Evolutionary conservation across 2,329 filamentous ascomycete genomes (phyloP).

Genomic region (Cylindrodendrum hubeiense): DNA sequence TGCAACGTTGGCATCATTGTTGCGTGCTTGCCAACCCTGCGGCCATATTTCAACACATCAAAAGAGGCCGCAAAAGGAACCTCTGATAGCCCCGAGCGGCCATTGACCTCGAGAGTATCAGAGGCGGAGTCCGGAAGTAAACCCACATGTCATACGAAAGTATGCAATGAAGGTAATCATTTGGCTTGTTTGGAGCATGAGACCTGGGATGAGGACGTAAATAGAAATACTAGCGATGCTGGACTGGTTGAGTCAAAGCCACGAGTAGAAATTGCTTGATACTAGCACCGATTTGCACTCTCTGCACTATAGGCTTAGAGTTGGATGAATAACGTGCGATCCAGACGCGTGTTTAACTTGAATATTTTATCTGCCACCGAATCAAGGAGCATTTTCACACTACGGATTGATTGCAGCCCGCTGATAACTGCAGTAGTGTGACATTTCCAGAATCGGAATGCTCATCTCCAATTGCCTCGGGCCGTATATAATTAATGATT

Average conservation of each 20-base stretch:
- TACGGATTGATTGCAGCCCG: no score
- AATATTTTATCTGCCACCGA: no score
- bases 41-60: neutral
- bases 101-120: neutral
- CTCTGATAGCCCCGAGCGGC: neutral
- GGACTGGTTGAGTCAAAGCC: neutral
- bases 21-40: conserved; percentile 1
- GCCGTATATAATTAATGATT: no score
- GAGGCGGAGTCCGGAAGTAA: neutral
- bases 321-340: no score
- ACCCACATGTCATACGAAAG: neutral
- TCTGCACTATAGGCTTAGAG: no score
- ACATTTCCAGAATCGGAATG: no score
- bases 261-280: no score
- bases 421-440: no score
- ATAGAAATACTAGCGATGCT: neutral
- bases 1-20: neutral
- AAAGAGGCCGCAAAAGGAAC: neutral
- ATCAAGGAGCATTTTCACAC: no score
- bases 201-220: neutral
- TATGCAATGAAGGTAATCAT: neutral
- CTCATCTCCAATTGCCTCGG: no score
- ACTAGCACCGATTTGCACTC: no score
- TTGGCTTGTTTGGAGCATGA: neutral
- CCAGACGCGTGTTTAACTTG: no score